phyloP scores from a whole-genome alignment of 768 basidiomycete species.

The Boletus tylopilopsis region DNA sequence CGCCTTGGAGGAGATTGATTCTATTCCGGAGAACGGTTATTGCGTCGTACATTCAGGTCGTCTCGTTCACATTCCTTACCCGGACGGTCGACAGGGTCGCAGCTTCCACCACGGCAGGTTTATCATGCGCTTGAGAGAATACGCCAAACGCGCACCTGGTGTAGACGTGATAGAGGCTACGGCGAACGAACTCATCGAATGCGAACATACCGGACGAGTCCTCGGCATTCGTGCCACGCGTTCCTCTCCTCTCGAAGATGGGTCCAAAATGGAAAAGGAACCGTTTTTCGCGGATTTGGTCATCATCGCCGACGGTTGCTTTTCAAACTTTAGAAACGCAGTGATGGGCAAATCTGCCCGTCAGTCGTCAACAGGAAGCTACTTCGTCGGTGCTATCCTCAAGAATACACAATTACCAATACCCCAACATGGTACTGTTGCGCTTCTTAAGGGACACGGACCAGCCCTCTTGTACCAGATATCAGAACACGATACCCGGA shows the following conservation, averaged over 20 bases:
- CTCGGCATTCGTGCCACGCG: slow-evolving; percentile 65
- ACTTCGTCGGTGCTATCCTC: slow-evolving; percentile 85
- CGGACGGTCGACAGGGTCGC: slow-evolving; percentile 64
- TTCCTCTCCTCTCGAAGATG: slow-evolving; percentile 29
- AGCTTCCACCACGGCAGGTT: slow-evolving; percentile 95
- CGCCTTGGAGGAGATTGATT: slow-evolving; percentile 84
- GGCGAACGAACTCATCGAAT: slow-evolving; percentile 70
- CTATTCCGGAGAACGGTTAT: slow-evolving; percentile 81
- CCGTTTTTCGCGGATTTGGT: slow-evolving; percentile 72
- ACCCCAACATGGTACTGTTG: slow-evolving; percentile 79
- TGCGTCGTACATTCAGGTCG: slow-evolving; percentile 62
- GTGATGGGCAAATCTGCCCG: slow-evolving; percentile 52
- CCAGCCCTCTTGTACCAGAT: slow-evolving; percentile 95
- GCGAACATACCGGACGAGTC: slow-evolving; percentile 45
- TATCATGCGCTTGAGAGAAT: slow-evolving; percentile 70
- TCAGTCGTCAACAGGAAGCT: slow-evolving; percentile 59
- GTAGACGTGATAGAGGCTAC: slow-evolving; percentile 87
- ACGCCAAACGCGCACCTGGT: slow-evolving; percentile 53
- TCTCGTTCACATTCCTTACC: slow-evolving; percentile 88
- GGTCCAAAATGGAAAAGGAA: slow-evolving; percentile 41
- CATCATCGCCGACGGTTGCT: slow-evolving; percentile 91
- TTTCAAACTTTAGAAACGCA: slow-evolving; percentile 80
- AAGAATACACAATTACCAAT: slow-evolving; percentile 73
- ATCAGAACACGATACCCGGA: slow-evolving; percentile 81
- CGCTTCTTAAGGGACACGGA: slow-evolving; percentile 73